Evolutionary conservation across 306 rosid species (phyloP).

Genomic region (Argentina anserina): DNA sequence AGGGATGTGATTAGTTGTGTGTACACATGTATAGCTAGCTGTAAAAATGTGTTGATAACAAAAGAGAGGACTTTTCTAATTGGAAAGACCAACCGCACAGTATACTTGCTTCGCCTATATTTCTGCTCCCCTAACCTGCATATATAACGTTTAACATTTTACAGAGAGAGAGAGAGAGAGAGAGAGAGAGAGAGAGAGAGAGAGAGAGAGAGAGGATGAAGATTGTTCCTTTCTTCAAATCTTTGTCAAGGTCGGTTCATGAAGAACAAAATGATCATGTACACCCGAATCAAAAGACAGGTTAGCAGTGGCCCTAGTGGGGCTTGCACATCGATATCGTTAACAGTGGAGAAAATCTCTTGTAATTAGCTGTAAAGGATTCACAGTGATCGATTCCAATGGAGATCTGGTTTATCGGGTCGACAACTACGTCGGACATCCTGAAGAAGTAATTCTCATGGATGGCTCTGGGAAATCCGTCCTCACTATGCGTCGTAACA

Average conservation of each 20-base stretch:
- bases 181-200: too few relatives aligned
- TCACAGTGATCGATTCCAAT: slow-evolving; percentile 67
- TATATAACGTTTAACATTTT: neutral
- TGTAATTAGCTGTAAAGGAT: slow-evolving; percentile 64
- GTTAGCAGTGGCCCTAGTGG: slow-evolving; percentile 17
- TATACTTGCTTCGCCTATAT: neutral
- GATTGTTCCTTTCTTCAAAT: slow-evolving; percentile 44
- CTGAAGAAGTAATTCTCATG: slow-evolving; percentile 72
- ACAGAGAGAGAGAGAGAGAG: neutral
- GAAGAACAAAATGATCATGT: slow-evolving; percentile 30
- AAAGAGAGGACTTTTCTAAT: neutral
- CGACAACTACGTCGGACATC: slow-evolving; percentile 60
- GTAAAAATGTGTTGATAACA: neutral
- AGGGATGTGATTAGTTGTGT: neutral
- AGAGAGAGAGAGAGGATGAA: slow-evolving; percentile 12
- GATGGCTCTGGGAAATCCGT: slow-evolving; percentile 67
- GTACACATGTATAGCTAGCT: neutral
- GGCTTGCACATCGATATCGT: slow-evolving; percentile 32
- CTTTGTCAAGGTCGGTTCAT: slow-evolving; percentile 57
- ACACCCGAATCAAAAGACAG: slow-evolving; percentile 5
- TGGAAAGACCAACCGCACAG: neutral
- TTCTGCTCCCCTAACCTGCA: neutral
- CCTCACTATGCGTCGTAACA: slow-evolving; percentile 62
- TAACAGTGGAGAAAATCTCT: slow-evolving; percentile 89
- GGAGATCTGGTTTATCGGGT: slow-evolving; percentile 81